Conservation (phyloP, 352 stramenopile species). For the Peronospora belbahrii region DNA sequence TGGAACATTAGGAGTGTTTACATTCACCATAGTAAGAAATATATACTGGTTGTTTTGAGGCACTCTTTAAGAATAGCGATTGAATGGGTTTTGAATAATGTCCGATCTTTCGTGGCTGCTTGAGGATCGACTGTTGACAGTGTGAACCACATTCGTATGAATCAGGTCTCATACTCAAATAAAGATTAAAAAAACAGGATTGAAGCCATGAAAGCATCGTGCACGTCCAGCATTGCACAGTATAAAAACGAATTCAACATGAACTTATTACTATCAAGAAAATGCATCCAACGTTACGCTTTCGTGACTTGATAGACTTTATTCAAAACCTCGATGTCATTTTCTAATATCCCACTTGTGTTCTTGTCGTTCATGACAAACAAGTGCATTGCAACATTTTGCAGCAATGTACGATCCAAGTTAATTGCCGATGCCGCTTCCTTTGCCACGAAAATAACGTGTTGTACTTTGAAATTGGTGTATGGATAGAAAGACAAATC, state of each 20-base stretch:
- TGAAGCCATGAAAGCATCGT: conserved; percentile 4
- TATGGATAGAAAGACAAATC: conserved; percentile 63
- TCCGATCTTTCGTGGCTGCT: conserved; percentile 18
- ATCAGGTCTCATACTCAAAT: conserved; percentile 22
- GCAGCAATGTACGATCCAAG: conserved; percentile 38
- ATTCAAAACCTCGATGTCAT: conserved; percentile 30
- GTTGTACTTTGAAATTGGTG: conserved; percentile 39
- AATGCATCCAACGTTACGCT: conserved; percentile 4
- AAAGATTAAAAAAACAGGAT: conserved; percentile 15
- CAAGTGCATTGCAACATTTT: conserved; percentile 37
- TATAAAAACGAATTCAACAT: background rate
- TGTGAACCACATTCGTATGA: conserved; percentile 22
- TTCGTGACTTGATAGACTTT: conserved; percentile 24
- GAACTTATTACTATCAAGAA: conserved; percentile 1
- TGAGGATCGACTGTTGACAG: conserved; percentile 2
- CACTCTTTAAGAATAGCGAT: no score
- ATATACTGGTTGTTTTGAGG: background rate
- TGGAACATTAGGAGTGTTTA: background rate
- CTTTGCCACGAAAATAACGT: conserved; percentile 61
- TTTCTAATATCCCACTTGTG: conserved; percentile 16
- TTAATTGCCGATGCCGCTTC: conserved; percentile 31
- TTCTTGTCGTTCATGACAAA: conserved; percentile 46
- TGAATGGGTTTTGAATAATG: conserved; percentile 17
- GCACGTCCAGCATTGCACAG: conserved; percentile 4
- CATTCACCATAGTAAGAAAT: conserved; percentile 6